Evolutionary conservation across 2,329 filamentous ascomycete species (phyloP).

Genomic region (Leptosphaerulina australis): DNA sequence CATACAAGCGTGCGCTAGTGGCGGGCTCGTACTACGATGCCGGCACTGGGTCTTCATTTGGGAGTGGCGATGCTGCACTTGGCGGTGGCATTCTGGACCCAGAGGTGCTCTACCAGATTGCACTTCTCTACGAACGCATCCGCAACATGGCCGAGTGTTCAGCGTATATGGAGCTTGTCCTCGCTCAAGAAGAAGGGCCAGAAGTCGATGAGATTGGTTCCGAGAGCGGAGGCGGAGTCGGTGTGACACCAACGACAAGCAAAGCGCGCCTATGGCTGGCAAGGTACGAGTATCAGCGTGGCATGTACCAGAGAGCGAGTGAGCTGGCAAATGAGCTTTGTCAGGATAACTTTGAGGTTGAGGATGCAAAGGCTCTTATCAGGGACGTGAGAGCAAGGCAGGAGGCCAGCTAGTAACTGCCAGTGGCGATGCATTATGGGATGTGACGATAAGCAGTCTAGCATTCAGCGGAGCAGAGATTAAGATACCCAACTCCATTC

Average conservation of each 20-base stretch:
- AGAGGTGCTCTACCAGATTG: constrained; percentile 88
- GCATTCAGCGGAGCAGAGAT: background rate
- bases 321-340: constrained; percentile 88
- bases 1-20: constrained; percentile 87
- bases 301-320: constrained; percentile 77
- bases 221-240: constrained; percentile 66
- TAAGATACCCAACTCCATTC: background rate
- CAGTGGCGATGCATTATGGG: background rate
- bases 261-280: constrained; percentile 95
- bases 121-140: constrained; percentile 82
- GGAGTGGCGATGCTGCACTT: constrained; percentile 53
- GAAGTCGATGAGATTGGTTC: constrained; percentile 48
- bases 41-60: constrained; percentile 57
- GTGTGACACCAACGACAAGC: constrained; percentile 88
- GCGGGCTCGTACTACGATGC: constrained; percentile 86
- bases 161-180: constrained; percentile 92
- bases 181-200: constrained; percentile 85
- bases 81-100: constrained; percentile 75
- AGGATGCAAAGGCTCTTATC: constrained; percentile 88
- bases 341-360: constrained; percentile 82
- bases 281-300: constrained; percentile 74
- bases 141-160: constrained; percentile 80
- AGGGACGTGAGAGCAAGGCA: constrained; percentile 77
- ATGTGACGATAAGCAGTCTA: background rate
- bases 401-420: constrained; percentile 48